Base-by-base conservation (phyloP, 2,329 filamentous ascomycete genomes). In the Epichloe glyceriae region DNA sequence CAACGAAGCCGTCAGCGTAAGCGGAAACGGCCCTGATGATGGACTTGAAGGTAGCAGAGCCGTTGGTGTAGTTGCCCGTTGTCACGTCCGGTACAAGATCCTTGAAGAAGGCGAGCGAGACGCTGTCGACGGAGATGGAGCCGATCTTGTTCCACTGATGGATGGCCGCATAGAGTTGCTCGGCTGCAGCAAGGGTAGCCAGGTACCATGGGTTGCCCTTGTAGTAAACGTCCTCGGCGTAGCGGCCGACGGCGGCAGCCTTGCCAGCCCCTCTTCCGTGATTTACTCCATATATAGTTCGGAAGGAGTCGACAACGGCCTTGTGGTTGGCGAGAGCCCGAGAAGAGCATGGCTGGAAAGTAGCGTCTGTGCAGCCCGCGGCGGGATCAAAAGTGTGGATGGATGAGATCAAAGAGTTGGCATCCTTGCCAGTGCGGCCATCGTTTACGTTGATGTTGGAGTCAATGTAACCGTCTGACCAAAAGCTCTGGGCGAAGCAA, bases 121-220 rank as follows among this genome's bases (percentile, higher is more conserved):
- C 74, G 0, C 72, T 67, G 5, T 79, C 83, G 45, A 91, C 76
- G 0, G 74, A 76, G 58, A 94, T 74, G 5, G 73, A 81, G 1
- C 80, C 81, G 26, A 73, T 65, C 37, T 71, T 66, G 54, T 83
- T 73, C 85, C 85, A 91, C 47, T 84, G 80, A 56, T 83, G 82
- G 1, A 89, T 60, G 1, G 87, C 83, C 58, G 86, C 82, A 63
- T 89, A 91, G 3, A 94, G 75, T 61, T 86, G 83, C 66, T 93
- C 87, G 3, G 86, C 88, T 0, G 85, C 85, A 2, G 85, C 86
- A 33, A 88, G 73, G 1, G 85, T 91, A 58, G 77, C 77, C 12
- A 91, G 73, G 59, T 88, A 86, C 87, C 87, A 93, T 1, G 87
- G 87, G 64, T 93, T 89, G 1, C 86, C 86, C 53, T 79, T 79